phyloP scores from a whole-genome alignment of 139 green algal species.

The Chlamydomonas schloesseri region DNA sequence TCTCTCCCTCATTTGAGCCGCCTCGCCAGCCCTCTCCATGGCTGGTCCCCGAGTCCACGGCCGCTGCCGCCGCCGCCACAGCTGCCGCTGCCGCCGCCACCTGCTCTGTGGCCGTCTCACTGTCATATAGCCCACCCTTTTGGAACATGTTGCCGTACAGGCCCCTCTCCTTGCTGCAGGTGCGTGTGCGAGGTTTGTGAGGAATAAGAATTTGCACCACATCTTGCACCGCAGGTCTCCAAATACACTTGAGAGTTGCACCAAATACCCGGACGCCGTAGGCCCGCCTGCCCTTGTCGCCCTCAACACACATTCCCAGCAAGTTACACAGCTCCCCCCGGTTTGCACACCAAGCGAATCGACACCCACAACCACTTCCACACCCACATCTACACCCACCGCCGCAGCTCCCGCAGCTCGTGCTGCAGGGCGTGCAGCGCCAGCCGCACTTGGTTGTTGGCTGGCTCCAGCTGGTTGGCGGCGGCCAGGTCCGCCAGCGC shows the following conservation, averaged over 20 bases:
- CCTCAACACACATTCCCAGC: too few relatives aligned
- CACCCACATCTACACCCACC: neutral
- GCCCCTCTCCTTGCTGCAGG: slow-evolving; percentile 33
- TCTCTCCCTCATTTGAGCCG: neutral
- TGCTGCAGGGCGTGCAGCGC: slow-evolving; percentile 9
- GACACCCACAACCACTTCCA: too few relatives aligned
- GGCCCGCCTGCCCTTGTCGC: too few relatives aligned
- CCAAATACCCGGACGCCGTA: too few relatives aligned
- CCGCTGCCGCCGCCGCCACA: neutral
- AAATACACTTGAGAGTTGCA: too few relatives aligned
- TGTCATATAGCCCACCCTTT: slow-evolving; percentile 6
- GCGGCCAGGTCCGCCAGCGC: slow-evolving; percentile 33
- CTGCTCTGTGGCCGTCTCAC: neutral
- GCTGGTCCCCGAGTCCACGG: neutral
- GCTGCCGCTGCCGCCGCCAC: neutral
- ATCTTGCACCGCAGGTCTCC: too few relatives aligned
- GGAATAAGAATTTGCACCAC: too few relatives aligned
- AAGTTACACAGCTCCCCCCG: too few relatives aligned
- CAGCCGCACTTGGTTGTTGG: slow-evolving; percentile 41
- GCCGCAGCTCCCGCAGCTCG: slow-evolving; percentile 45
- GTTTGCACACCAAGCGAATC: too few relatives aligned
- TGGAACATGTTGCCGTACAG: slow-evolving; percentile 43
- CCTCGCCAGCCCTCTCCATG: neutral
- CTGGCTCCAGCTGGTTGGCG: slow-evolving; percentile 45
- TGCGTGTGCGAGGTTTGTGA: too few relatives aligned